These are phyloP conservation scores for Curvularia sp. DNA, from an alignment of 2,329 filamentous ascomycete genomes.

Conservation along the genomic window DNA sequence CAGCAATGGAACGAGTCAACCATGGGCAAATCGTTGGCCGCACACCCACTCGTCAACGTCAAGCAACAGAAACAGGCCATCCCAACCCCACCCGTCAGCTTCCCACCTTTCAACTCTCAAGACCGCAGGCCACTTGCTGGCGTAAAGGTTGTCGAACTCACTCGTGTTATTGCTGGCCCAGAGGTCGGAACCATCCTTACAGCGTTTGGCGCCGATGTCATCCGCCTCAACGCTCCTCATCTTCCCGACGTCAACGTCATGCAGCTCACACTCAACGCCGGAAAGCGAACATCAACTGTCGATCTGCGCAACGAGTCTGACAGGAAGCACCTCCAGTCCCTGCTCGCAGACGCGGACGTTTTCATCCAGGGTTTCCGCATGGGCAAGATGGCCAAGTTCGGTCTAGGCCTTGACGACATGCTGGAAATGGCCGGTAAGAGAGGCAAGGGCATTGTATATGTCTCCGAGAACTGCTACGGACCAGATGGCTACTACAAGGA, in stretches of 20 bases:
- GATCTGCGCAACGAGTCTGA: conserved; percentile 33
- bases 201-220: conserved; percentile 54
- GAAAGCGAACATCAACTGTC: conserved; percentile 55
- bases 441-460: conserved; percentile 57
- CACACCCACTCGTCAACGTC: conserved; percentile 55
- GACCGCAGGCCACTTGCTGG: conserved; percentile 52
- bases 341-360: conserved; percentile 59
- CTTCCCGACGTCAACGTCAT: conserved; percentile 4
- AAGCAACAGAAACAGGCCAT: conserved; percentile 26
- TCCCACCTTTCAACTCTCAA: conserved; percentile 24
- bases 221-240: conserved; percentile 46
- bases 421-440: conserved; percentile 52
- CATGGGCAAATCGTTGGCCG: conserved; percentile 55
- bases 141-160: conserved; percentile 47
- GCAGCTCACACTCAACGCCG: conserved; percentile 53
- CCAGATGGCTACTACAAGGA: conserved; percentile 56
- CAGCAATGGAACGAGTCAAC: conserved; percentile 54
- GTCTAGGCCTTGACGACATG: conserved; percentile 54
- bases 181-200: conserved; percentile 49
- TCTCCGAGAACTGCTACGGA: conserved; percentile 62
- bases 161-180: conserved; percentile 54
- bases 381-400: conserved; percentile 53
- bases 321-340: conserved; percentile 44
- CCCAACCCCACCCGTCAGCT: conserved; percentile 26
- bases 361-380: conserved; percentile 62